These are phyloP conservation scores for Decorospora gaudefroyi DNA, from an alignment of 2,329 filamentous ascomycete species.

Conservation along the genomic window DNA sequence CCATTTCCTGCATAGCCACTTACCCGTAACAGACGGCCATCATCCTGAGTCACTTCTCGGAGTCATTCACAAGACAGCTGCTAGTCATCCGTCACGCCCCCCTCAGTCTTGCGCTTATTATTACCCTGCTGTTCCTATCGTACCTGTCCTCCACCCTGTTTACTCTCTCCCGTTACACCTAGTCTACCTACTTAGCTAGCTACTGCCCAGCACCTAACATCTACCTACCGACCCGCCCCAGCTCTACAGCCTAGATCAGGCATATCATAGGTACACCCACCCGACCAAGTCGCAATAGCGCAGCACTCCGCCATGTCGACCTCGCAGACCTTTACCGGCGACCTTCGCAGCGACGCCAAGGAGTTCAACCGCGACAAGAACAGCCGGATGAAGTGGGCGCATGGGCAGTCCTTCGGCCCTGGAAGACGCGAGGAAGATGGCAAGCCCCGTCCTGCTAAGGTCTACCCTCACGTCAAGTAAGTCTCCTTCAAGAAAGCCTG, in stretches of 20 bases:
- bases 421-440: constrained; percentile 44
- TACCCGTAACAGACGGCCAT: constrained; percentile 23
- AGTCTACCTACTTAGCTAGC: constrained; percentile 21
- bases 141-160: constrained; percentile 14
- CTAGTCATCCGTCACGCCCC: constrained; percentile 40
- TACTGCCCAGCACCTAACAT: constrained; percentile 2
- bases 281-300: constrained; percentile 9
- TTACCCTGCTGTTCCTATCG: constrained; percentile 26
- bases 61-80: constrained; percentile 44
- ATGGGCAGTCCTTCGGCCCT: constrained; percentile 50
- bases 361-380: constrained; percentile 58
- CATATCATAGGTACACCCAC: constrained; percentile 5
- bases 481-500: constrained; percentile 10
- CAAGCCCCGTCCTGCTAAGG: constrained; percentile 46
- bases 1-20: constrained; percentile 39
- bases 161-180: constrained; percentile 18
- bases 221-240: not conserved
- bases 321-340: constrained; percentile 55
- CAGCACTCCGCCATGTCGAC: constrained; percentile 54
- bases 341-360: constrained; percentile 60
- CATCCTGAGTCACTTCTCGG: constrained; percentile 41
- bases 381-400: constrained; percentile 57
- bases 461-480: constrained; percentile 38
- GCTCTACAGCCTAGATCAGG: not conserved
- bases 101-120: constrained; percentile 31